Conservation (phyloP, 805 yeast genomes). For the Wickerhamomyces chaumierensis region DNA sequence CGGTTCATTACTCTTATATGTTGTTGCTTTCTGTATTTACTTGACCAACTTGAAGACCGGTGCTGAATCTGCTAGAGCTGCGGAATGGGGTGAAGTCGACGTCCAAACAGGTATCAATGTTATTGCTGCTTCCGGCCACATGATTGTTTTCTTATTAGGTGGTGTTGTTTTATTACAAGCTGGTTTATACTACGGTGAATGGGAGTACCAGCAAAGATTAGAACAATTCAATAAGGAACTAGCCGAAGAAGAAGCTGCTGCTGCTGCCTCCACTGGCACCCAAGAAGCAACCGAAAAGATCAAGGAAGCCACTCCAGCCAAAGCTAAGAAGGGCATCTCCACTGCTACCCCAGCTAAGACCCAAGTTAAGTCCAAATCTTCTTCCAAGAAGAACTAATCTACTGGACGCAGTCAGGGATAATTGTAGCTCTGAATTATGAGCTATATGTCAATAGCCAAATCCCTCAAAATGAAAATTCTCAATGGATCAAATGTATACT, state of each 20-base stretch:
- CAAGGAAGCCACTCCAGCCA: background rate
- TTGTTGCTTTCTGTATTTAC: slow-evolving; percentile 67
- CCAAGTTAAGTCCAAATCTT: background rate
- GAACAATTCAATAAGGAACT: slow-evolving; percentile 22
- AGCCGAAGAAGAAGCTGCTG: slow-evolving; percentile 11
- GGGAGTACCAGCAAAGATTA: slow-evolving; percentile 35
- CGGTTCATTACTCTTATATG: slow-evolving; percentile 65
- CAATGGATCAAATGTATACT: too few species aligned
- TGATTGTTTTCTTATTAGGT: slow-evolving; percentile 55
- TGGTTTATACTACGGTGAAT: slow-evolving; percentile 80
- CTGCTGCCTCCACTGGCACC: slow-evolving; percentile 3
- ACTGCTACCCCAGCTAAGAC: background rate
- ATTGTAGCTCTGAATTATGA: too few species aligned
- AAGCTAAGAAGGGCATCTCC: background rate
- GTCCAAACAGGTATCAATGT: slow-evolving; percentile 79
- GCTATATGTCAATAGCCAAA: too few species aligned
- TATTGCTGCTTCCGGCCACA: slow-evolving; percentile 78
- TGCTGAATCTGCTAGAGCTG: slow-evolving; percentile 50
- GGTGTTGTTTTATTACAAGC: slow-evolving; percentile 82
- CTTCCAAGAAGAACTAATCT: slow-evolving; percentile 1
- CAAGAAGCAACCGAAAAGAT: slow-evolving; percentile 3
- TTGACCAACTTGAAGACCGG: slow-evolving; percentile 83
- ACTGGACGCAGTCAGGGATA: too few species aligned
- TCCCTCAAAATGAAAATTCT: too few species aligned
- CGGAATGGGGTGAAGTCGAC: slow-evolving; percentile 92